A percentile compares a stretch with the other conserved stretches of the same genome.
Conservation (phyloP, 2,329 filamentous ascomycete species). For the Xylariaceae sp. region DNA sequence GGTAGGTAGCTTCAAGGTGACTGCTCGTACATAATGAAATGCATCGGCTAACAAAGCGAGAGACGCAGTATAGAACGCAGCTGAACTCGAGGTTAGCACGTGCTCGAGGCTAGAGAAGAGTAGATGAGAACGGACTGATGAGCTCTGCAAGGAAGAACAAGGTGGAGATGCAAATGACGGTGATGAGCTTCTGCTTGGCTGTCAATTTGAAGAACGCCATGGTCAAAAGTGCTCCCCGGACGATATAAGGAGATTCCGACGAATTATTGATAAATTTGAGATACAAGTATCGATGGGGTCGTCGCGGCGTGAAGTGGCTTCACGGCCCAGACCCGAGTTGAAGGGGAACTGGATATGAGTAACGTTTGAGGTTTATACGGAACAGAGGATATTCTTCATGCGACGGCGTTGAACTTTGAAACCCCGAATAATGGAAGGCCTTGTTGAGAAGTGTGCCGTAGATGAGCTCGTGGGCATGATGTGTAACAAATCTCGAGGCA, state of each 20-base stretch:
- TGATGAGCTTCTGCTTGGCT: constrained; percentile 42
- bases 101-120: not conserved
- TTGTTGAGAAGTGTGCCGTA: not conserved
- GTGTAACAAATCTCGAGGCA: constrained; percentile 4
- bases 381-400: not conserved
- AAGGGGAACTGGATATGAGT: not conserved
- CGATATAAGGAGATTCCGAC: not conserved
- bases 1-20: not conserved
- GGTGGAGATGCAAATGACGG: constrained; percentile 45
- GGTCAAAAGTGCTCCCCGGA: constrained; percentile 10
- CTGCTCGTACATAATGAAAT: constrained; percentile 63
- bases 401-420: constrained; percentile 1
- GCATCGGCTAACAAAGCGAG: constrained; percentile 70
- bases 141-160: constrained; percentile 49
- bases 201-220: constrained; percentile 35
- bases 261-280: not conserved
- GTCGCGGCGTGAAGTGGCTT: not conserved
- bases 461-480: not conserved
- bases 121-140: constrained; percentile 33
- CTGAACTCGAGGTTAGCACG: constrained; percentile 15
- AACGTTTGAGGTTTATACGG: not conserved
- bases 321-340: not conserved
- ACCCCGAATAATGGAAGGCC: not conserved
- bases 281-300: not conserved
- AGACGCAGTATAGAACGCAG: constrained; percentile 52